Evolutionary conservation across 305 asterid species (phyloP).

Genomic region (Fraxinus platypoda): DNA sequence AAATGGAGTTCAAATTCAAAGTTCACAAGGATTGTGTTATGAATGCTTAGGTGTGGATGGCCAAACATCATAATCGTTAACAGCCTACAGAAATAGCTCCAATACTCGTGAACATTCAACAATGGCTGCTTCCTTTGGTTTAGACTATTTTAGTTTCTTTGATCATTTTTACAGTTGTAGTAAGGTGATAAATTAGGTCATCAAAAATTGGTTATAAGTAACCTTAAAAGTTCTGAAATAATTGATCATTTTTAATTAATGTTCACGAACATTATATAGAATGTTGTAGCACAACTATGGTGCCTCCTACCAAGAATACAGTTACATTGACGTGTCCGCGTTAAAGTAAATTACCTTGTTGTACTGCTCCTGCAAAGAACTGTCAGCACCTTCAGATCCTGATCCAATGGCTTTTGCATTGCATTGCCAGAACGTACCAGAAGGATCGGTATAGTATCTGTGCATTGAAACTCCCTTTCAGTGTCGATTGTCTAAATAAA

Average conservation of each 20-base stretch:
- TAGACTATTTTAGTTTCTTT: neutral
- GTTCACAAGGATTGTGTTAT: neutral
- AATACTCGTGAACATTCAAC: neutral
- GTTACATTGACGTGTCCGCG: neutral
- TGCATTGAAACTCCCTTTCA: conserved; percentile 15
- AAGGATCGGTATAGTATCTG: conserved; percentile 86
- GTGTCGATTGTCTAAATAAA: conserved; percentile 7
- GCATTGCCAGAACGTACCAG: conserved; percentile 97
- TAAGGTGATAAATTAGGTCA: neutral
- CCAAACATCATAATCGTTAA: neutral
- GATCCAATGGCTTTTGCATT: conserved; percentile 94
- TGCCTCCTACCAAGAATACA: neutral
- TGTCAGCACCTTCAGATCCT: conserved; percentile 97
- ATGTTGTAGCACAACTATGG: neutral
- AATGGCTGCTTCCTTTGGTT: neutral
- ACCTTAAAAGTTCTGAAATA: neutral
- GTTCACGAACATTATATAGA: neutral
- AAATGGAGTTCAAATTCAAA: neutral
- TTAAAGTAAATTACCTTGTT: conserved; percentile 48
- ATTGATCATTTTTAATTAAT: neutral
- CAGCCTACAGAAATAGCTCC: neutral
- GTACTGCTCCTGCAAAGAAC: conserved; percentile 92
- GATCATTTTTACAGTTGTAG: neutral
- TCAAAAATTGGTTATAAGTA: neutral
- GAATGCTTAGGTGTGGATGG: neutral